Base-by-base conservation (phyloP, 768 basidiomycete species). In the Suillus hirtellus region DNA sequence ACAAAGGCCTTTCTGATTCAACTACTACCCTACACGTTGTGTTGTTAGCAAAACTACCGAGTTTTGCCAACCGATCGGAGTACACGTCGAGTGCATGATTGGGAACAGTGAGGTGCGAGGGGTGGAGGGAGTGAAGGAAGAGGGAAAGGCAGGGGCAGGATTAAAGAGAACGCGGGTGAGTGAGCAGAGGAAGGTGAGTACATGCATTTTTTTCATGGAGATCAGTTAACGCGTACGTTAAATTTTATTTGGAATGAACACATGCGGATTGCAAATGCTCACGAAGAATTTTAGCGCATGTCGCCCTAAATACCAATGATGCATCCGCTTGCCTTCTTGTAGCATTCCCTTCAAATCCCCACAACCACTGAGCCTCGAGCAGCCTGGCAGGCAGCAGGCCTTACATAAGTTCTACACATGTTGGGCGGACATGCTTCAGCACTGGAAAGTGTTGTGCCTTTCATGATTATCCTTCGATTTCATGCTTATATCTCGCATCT, bases 61-160 rank as follows among this genome's bases (percentile, higher is more conserved):
- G 5, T 31, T 31, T 31, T 31, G 31, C 31, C 31, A 31, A 31
- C 31, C 31, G 31, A 31, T 31, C 31, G 76, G 85, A 14, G 77
- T 86, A 9, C 70, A 81, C 10, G 68, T 84, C 2, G 80, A 83
- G 35, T 77, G 77, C 60, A 83, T 27, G 27, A 27, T 87, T 11
- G 77, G 74, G 52, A 86, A 87, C 60, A 79, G 88, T 44, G 65
- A 62, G 61, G 68, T 17, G 46, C 54, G 11, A 17, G 19, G 4
- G 3, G 38, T 43, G 27, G 46, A 31, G 12, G 43, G 24, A 21
- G 50, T 60, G 38, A 64, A 64, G 46, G 60, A 50, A 61, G 69
- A 66, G 44, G 64, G 65, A 24, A 60, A 61, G 31, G 35, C 10
- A 21, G 55, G 44, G 44, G 7, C 4, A 7, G 56, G 62, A 35